phyloP scores from a whole-genome alignment of 805 yeast species.

The Hanseniaspora pseudoguilliermondii region DNA sequence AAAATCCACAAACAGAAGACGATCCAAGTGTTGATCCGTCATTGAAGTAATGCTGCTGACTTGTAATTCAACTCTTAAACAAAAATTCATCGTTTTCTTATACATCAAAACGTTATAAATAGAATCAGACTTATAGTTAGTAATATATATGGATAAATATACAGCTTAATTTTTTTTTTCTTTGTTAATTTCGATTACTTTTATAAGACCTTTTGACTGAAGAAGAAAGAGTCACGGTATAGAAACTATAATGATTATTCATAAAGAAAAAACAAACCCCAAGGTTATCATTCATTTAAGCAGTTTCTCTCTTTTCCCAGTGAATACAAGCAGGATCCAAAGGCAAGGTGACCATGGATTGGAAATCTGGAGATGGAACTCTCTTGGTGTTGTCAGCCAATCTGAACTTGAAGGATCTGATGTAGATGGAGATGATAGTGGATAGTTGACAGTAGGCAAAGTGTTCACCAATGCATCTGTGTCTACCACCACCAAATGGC shows the following conservation, averaged over 20 bases:
- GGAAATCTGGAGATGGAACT: constrained; percentile 62
- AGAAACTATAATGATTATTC: too few species aligned
- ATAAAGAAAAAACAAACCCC: too few species aligned
- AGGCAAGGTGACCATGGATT: constrained; percentile 90
- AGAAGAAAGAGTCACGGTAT: too few species aligned
- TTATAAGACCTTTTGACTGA: too few species aligned
- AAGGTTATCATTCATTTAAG: background rate
- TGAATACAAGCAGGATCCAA: constrained; percentile 54
- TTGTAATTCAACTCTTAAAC: too few species aligned
- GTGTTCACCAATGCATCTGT: constrained; percentile 97
- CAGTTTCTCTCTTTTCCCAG: constrained; percentile 51
- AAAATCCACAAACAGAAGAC: background rate
- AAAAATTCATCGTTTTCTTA: too few species aligned
- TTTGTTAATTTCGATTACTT: too few species aligned
- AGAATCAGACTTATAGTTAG: too few species aligned
- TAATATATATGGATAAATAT: too few species aligned
- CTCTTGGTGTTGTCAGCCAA: constrained; percentile 37
- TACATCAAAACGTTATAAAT: too few species aligned
- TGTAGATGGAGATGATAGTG: constrained; percentile 59
- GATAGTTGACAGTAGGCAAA: constrained; percentile 92
- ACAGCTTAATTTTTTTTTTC: too few species aligned
- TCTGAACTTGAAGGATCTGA: constrained; percentile 68
- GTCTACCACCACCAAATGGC: constrained; percentile 99
- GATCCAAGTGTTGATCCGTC: background rate
- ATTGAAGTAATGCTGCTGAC: background rate